A percentile compares a stretch with the other conserved stretches of the same genome.
Conservation (phyloP, 768 basidiomycete genomes). For the Infundibulicybe gibba region DNA sequence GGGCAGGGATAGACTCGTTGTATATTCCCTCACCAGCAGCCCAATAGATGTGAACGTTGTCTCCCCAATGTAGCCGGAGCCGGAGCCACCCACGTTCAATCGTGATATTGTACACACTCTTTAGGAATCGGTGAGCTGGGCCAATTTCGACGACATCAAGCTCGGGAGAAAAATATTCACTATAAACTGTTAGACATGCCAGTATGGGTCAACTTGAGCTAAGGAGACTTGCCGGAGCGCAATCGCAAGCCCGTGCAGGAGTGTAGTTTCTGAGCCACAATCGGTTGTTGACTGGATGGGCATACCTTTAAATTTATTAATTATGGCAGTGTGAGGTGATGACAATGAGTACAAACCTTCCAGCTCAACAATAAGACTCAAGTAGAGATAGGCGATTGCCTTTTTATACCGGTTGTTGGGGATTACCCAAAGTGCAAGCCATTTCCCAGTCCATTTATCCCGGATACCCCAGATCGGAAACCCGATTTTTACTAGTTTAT, state of each 20-base stretch:
- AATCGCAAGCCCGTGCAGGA: constrained; percentile 22
- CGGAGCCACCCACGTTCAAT: constrained; percentile 25
- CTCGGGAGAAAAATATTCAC: constrained; percentile 15
- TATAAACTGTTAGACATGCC: constrained; percentile 3
- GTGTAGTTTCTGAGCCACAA: constrained; percentile 23
- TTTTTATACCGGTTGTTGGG: constrained; percentile 22
- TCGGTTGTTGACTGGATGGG: constrained; percentile 28
- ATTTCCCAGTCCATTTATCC: constrained; percentile 21
- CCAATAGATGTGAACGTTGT: constrained; percentile 20
- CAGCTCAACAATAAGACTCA: constrained; percentile 11
- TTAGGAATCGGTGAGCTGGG: constrained; percentile 21
- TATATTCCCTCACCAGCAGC: constrained; percentile 5
- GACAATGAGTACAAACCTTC: too few species aligned
- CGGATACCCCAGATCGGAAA: constrained; percentile 25
- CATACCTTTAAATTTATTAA: constrained; percentile 17
- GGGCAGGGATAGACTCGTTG: constrained; percentile 14
- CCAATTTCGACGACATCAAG: constrained; percentile 9
- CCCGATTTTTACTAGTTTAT: constrained; percentile 25
- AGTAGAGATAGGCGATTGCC: constrained; percentile 22
- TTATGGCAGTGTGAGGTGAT: not conserved
- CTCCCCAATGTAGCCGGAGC: constrained; percentile 22
- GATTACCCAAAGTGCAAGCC: constrained; percentile 24
- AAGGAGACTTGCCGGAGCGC: constrained; percentile 16
- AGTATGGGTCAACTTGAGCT: not conserved
- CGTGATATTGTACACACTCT: constrained; percentile 23